These are phyloP conservation scores for Castanea crenata DNA, from an alignment of 306 rosid species.

Conservation along the genomic window DNA sequence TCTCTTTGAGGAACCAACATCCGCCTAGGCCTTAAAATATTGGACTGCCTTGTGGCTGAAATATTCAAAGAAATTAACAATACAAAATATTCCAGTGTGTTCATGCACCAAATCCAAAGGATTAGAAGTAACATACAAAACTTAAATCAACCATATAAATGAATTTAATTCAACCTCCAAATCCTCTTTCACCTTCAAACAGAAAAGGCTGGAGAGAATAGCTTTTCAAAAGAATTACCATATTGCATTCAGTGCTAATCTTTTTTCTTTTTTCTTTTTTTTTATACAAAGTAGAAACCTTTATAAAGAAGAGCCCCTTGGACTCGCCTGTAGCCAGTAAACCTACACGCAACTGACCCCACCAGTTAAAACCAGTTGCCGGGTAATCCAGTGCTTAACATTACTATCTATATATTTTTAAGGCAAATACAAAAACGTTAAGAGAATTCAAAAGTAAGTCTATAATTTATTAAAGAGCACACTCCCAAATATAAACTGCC, in stretches of 20 bases:
- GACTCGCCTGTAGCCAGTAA: too few species aligned
- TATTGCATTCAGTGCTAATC: neutral
- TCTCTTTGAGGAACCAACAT: constrained; percentile 44
- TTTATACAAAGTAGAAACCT: too few species aligned
- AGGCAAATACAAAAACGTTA: neutral
- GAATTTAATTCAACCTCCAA: neutral
- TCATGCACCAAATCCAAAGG: neutral
- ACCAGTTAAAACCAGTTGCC: too few species aligned
- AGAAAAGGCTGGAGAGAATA: neutral
- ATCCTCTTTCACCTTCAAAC: neutral
- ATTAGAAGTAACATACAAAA: neutral
- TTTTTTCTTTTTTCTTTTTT: too few species aligned
- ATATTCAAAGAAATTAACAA: constrained; percentile 5
- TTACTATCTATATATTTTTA: neutral
- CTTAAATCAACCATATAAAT: neutral
- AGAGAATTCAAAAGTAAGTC: neutral
- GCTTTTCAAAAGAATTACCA: neutral
- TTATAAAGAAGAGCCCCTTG: too few species aligned
- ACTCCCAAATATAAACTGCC: too few species aligned
- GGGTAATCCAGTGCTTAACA: too few species aligned
- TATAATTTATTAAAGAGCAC: neutral
- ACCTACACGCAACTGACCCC: too few species aligned
- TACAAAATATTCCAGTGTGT: neutral
- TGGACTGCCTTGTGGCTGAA: constrained; percentile 51
- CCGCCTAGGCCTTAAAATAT: constrained; percentile 65